A percentile compares a stretch with the other conserved stretches of the same genome.
Evolutionary conservation across 169 alveolate genomes (phyloP).

Genomic region (Neospora caninum): DNA sequence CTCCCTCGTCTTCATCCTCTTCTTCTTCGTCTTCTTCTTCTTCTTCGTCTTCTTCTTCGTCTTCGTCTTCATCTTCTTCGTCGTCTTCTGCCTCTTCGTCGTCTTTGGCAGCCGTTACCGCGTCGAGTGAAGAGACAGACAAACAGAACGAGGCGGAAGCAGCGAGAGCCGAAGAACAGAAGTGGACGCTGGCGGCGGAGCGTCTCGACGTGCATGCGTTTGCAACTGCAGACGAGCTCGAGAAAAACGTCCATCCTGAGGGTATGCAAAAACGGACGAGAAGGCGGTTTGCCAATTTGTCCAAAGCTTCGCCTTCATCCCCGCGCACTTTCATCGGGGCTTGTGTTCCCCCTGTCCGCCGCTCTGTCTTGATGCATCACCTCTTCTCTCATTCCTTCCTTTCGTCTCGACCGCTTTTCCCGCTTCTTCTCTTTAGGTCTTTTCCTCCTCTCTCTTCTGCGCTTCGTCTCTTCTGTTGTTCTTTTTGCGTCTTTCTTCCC

Average conservation of each 20-base stretch:
- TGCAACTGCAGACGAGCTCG: slow-evolving; percentile 60
- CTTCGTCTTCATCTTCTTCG: background rate
- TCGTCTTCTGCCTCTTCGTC: background rate
- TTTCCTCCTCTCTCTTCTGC: no score
- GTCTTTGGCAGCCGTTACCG: slow-evolving; percentile 53
- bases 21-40: background rate
- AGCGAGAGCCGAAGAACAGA: slow-evolving; percentile 21
- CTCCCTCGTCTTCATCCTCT: background rate
- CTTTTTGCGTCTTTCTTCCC: background rate
- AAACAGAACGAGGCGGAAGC: slow-evolving; percentile 46
- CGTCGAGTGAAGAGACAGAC: slow-evolving; percentile 27
- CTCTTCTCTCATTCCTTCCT: no score
- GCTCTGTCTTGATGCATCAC: no score
- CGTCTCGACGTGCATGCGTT: slow-evolving; percentile 50
- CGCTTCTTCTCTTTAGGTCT: no score
- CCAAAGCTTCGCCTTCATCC: no score
- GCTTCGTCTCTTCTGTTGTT: no score
- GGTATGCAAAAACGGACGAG: slow-evolving; percentile 9
- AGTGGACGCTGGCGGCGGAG: slow-evolving; percentile 38
- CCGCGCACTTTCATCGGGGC: no score
- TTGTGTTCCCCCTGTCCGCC: no score
- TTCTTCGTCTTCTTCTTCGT: background rate
- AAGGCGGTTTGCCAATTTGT: background rate
- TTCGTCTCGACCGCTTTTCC: no score
- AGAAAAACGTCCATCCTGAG: slow-evolving; percentile 59